These are phyloP conservation scores for Coemansia nantahalensis DNA, from an alignment of 192 early-diverging fungal species.

Conservation along the genomic window DNA sequence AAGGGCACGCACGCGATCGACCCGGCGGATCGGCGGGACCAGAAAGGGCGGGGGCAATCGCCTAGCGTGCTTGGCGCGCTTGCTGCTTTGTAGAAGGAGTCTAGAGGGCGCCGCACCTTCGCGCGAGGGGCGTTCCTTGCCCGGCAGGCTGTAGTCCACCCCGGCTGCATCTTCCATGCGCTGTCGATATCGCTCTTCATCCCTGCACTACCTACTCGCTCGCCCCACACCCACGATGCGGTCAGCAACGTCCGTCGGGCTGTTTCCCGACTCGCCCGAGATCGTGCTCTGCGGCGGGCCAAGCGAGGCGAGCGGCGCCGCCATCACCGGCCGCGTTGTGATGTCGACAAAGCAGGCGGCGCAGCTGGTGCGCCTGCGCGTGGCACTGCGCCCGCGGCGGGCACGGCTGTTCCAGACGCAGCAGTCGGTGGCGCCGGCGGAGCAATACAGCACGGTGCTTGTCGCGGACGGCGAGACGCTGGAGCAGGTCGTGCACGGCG, in stretches of 20 bases:
- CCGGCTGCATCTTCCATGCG: too few relatives aligned
- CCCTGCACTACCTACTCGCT: too few relatives aligned
- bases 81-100: too few relatives aligned
- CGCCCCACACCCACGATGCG: slow-evolving; percentile 21
- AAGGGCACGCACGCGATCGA: neutral
- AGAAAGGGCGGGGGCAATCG: neutral
- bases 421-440: slow-evolving; percentile 19
- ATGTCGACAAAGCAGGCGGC: slow-evolving; percentile 10
- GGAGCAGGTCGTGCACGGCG: slow-evolving; percentile 12
- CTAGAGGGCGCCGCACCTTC: too few relatives aligned
- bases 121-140: too few relatives aligned
- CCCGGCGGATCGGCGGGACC: too few relatives aligned
- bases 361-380: slow-evolving; percentile 26
- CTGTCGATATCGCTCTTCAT: too few relatives aligned
- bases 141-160: too few relatives aligned
- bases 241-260: slow-evolving; percentile 10
- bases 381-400: slow-evolving; percentile 36
- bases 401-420: slow-evolving; percentile 34
- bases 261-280: slow-evolving; percentile 27
- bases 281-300: slow-evolving; percentile 41
- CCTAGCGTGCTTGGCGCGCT: too few relatives aligned
- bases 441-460: slow-evolving; percentile 10
- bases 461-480: slow-evolving; percentile 17
- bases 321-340: slow-evolving; percentile 34
- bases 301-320: slow-evolving; percentile 18